Base-by-base conservation (phyloP, 108 stramenopile species). In the Schizochytrium sp. region DNA sequence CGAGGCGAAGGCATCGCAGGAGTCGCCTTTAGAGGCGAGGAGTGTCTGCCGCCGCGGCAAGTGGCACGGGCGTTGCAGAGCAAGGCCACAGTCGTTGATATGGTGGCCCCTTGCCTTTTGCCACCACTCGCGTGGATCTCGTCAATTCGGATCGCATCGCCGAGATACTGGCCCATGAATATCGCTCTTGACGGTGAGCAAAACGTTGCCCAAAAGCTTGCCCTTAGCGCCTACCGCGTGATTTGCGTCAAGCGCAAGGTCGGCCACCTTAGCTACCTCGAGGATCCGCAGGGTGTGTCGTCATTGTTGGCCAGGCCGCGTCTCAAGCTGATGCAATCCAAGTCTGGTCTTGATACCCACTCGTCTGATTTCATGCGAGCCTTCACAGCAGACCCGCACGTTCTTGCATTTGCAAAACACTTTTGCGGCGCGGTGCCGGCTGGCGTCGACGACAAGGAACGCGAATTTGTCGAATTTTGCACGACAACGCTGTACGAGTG, bases 71-170 rank as follows among this genome's bases (percentile, higher is more conserved):
- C 63, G 25, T 18, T 69, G 8, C 63, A 45, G 55, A 87, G 57
- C 41, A 53, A 25, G 29, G 58, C 10, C 21, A 58, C 57, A 12
- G 87, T 87, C 6, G 87, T 87, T 6, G 29, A 88, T 6, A 19
- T 88, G 47, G 90, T 91, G 71, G 90, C 91, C 53, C 92, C 92
- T 8, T 92, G 92, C 72, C 51, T 91, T 4, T 90, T 92, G 10
- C 92, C 92, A 25, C 91, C 91, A 44, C 90, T 91, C 43, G 88
- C 90, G 43, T 55, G 69, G 51, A 88, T 92, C 57, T 59, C 72
- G 47, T 57, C 48, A 23, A 58, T 92, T 16, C 21, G 47, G 58
- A 43, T 90, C 21, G 44, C 87, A n/a, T 90, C 88, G 34, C 91
- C 91, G 48, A 87, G 91, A 18, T 91, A 92, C 90, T 91, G 90